Evolutionary conservation across 805 yeast species (phyloP), one percentile per base, ranked within the genome.

Genomic region (Scheffersomyces coipomensis): DNA sequence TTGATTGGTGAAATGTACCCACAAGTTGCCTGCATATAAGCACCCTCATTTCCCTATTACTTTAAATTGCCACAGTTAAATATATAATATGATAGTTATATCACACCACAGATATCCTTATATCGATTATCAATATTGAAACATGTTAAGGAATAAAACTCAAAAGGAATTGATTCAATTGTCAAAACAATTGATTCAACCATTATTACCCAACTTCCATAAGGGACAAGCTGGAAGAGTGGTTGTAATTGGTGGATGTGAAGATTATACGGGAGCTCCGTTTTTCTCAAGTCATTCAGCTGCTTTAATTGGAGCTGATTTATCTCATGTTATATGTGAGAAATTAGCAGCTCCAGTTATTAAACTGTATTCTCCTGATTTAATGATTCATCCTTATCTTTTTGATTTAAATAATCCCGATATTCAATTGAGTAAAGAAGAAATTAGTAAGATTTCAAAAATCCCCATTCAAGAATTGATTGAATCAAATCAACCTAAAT

Each of bases 201-300:
- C 96, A 2, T 64, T 90, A 24, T 64, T 74, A 2, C 79, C 86
- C 4, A 52, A 56, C 12, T 85, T 85, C 58, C 84, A 91, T 64
- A 91, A 91, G 60, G 99, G 99, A 17, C 98, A 91, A 60, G 81
- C 85, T 5, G 98, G 98, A 5, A 74, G 88, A 42, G 71, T 91
- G 2, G 88, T 83, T 9, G 87, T 91, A 1, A 76, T 91, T 45
- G 99, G 99, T 17, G 99, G 99, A 1, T 83, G 93, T 59, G 90
- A 86, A 58, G 97, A 91, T 58, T 91, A 89, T 58, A 90, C 97
- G 0, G 99, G 99, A 0, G 99, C 99, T 0, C 98, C 98, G 2
- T 93, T 73, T 61, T 93, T 93, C 59, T 76, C 95, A 25, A 85
- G 95, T 4, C 84, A 85, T 57, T 85, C 96, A 1, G 79, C 95